Evolutionary conservation across 2,329 filamentous ascomycete genomes (phyloP), one percentile per base, ranked within the genome.

Genomic region (Colletotrichum lupini): DNA sequence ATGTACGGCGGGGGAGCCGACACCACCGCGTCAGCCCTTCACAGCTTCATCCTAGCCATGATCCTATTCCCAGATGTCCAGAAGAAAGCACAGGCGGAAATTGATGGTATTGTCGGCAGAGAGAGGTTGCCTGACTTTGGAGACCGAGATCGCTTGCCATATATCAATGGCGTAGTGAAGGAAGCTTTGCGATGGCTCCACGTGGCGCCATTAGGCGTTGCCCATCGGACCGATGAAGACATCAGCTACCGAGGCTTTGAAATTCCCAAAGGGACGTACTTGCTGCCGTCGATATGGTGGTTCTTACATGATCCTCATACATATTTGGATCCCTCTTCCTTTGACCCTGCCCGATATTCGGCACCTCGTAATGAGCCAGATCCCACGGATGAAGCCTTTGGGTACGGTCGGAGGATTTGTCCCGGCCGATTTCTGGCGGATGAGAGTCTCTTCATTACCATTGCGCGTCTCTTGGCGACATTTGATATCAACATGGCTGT

Each of bases 261-360:
- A 22, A 74, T 75, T 14, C 73, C 71, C 28, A 74, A 73, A 14
- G 52, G 52, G n/a, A 49, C 71, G 4, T 52, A 64, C 3, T 12
- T 75, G 1, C 30, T 81, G 59, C 80, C 81, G 1, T 64, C 78
- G 1, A 62, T 73, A 0, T 80, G 77, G 26, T 81, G 75, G 73
- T 76, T 83, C 19, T 87, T 91, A 26, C 92, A 94, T 79, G 92
- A 95, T 76, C 88, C 90, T 2, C 88, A 91, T 32, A 90, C 89
- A 1, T 94, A 95, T 79, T 85, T 88, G 0, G 66, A 82, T 16
- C 82, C 82, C 0, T 68, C 68, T 4, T 26, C 42, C 1, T 85
- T 85, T 12, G 74, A 81, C 11, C 83, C 82, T 0, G 79, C 80
- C 2, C 77, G 83, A 0, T 83, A 77, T 69, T 73, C 85, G 16